phyloP scores from a whole-genome alignment of 805 yeast genomes.

The Candida yuanshanica region DNA sequence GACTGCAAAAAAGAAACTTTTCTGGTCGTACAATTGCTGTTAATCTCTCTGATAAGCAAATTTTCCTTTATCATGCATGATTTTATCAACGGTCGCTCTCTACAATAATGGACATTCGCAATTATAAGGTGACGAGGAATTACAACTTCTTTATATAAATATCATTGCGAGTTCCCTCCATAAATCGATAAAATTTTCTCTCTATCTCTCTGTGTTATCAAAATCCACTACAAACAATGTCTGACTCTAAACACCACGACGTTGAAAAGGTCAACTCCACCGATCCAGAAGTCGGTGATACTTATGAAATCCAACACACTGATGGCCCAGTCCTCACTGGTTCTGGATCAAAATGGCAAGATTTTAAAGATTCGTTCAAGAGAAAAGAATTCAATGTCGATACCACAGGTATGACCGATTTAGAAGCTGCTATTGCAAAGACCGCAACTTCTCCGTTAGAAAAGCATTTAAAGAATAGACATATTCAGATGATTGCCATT shows the following conservation, averaged over 20 bases:
- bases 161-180: too few species aligned
- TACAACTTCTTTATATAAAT: too few species aligned
- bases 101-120: too few species aligned
- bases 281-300: conserved; percentile 22
- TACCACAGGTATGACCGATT: conserved; percentile 28
- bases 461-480: conserved; percentile 43
- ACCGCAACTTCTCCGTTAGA: conserved; percentile 13
- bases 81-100: too few species aligned
- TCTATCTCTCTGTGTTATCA: too few species aligned
- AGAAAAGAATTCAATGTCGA: conserved; percentile 7
- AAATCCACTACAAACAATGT: not conserved
- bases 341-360: conserved; percentile 12
- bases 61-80: too few species aligned
- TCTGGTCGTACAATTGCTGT: too few species aligned
- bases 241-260: conserved; percentile 7
- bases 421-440: conserved; percentile 38
- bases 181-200: too few species aligned
- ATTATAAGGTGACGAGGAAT: too few species aligned
- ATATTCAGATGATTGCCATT: conserved; percentile 73
- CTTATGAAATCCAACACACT: conserved; percentile 12
- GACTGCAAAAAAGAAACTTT: too few species aligned
- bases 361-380: conserved; percentile 19
- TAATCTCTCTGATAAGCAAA: too few species aligned
- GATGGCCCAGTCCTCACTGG: not conserved
- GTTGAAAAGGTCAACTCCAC: conserved; percentile 8